Evolutionary conservation across 176 grass and related monocot genomes (phyloP).

Genomic region (Poa annua): DNA sequence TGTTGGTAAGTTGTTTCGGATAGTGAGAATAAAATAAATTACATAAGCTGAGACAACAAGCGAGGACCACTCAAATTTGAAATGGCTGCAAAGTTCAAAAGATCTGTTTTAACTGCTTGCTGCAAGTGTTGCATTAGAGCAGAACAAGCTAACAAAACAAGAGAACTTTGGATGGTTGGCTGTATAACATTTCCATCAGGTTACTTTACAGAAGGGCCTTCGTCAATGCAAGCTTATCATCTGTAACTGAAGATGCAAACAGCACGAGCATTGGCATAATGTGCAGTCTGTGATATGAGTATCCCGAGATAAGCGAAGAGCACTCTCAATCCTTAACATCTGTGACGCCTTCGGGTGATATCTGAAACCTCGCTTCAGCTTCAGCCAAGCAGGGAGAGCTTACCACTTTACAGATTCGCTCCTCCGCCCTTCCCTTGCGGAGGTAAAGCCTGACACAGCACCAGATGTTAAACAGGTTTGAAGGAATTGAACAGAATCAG

Average conservation of each 20-base stretch:
- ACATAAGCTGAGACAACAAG: neutral
- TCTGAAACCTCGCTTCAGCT: conserved; percentile 74
- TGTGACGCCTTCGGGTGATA: conserved; percentile 66
- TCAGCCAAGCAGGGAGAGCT: conserved; percentile 73
- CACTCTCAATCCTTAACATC: conserved; percentile 65
- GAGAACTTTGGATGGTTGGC: neutral
- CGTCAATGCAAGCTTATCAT: conserved; percentile 8
- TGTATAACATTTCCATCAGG: conserved; percentile 14
- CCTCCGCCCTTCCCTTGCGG: conserved; percentile 79
- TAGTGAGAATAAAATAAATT: neutral
- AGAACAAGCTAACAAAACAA: neutral
- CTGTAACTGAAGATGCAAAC: conserved; percentile 8
- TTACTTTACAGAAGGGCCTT: conserved; percentile 31
- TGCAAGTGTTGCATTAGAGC: neutral
- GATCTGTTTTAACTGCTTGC: neutral
- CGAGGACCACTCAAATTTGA: neutral
- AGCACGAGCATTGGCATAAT: neutral
- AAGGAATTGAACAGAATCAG: conserved; percentile 11
- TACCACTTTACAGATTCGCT: conserved; percentile 71
- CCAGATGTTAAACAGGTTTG: neutral
- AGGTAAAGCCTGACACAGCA: conserved; percentile 56
- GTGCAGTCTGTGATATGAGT: neutral
- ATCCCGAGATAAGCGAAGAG: neutral
- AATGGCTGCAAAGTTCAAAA: neutral
- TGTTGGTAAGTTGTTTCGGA: neutral